A percentile compares a stretch with the other conserved stretches of the same genome.
These are phyloP conservation scores for Globisporangium middletonii DNA, from an alignment of 352 stramenopile species.

Conservation along the genomic window DNA sequence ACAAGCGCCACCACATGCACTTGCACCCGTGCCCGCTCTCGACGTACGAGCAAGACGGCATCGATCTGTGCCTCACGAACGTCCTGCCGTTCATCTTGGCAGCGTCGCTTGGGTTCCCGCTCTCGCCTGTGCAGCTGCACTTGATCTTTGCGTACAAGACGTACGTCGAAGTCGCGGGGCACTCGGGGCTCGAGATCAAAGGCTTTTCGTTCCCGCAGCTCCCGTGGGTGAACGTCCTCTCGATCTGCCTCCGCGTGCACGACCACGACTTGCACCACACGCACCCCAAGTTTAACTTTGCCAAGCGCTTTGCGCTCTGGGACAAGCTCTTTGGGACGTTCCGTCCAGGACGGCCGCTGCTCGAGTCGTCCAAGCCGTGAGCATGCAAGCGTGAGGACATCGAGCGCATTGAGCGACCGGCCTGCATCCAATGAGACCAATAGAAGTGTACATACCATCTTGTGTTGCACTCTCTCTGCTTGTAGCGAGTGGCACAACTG, in stretches of 20 bases:
- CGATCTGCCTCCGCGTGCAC: slow-evolving; percentile 63
- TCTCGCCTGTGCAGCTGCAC: slow-evolving; percentile 59
- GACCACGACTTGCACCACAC: slow-evolving; percentile 87
- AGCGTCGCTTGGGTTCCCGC: slow-evolving; percentile 27
- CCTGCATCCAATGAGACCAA: no score
- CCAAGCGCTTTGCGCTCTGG: slow-evolving; percentile 86
- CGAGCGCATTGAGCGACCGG: neutral
- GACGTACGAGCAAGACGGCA: slow-evolving; percentile 77
- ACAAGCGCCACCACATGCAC: slow-evolving; percentile 82
- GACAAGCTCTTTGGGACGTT: slow-evolving; percentile 84
- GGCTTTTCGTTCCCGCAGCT: slow-evolving; percentile 85
- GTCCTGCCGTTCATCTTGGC: slow-evolving; percentile 61
- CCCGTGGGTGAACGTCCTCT: slow-evolving; percentile 45
- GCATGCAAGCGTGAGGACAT: neutral
- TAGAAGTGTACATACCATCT: neutral
- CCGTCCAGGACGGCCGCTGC: slow-evolving; percentile 21
- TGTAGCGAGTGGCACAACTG: neutral
- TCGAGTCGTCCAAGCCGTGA: slow-evolving; percentile 1
- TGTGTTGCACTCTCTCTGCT: neutral
- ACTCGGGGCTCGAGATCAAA: slow-evolving; percentile 78
- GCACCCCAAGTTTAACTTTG: slow-evolving; percentile 79
- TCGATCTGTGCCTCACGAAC: slow-evolving; percentile 78
- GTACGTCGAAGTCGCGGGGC: slow-evolving; percentile 84
- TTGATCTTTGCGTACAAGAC: slow-evolving; percentile 86
- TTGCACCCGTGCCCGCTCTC: slow-evolving; percentile 69